A percentile compares a stretch with the other conserved stretches of the same genome.
Evolutionary conservation across 495 filamentous ascomycete species (phyloP).

Genomic region (Amphirosellinia nigrospora): DNA sequence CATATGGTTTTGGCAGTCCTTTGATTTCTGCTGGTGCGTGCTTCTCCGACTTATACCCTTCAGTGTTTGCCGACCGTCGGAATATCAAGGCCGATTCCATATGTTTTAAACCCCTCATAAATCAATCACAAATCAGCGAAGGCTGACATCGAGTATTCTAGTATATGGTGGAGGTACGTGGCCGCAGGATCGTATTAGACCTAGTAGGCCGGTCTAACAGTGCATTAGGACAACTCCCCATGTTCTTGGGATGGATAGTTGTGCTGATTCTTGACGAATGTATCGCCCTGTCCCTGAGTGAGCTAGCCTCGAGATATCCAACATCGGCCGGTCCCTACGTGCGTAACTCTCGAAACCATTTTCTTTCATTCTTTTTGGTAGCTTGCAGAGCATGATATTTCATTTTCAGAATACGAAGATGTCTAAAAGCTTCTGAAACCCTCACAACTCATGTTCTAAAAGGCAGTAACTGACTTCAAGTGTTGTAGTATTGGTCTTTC

Average conservation of each 20-base stretch:
- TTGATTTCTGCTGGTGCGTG: constrained; percentile 37
- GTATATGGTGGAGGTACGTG: constrained; percentile 45
- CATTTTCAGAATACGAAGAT: too few species aligned
- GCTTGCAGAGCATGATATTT: too few species aligned
- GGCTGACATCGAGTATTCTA: neutral
- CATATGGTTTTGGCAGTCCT: constrained; percentile 48
- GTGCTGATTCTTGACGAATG: constrained; percentile 61
- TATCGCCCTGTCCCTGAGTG: constrained; percentile 60
- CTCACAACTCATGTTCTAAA: too few species aligned
- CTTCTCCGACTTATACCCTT: neutral
- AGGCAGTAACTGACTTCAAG: too few species aligned
- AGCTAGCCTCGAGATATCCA: constrained; percentile 62
- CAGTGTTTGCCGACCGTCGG: neutral
- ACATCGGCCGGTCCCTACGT: constrained; percentile 63
- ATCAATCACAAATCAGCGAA: neutral
- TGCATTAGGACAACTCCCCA: constrained; percentile 33
- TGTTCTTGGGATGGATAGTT: constrained; percentile 58
- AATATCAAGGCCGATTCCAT: neutral
- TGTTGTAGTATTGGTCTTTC: constrained; percentile 67
- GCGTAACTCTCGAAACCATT: too few species aligned
- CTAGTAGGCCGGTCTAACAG: constrained; percentile 6
- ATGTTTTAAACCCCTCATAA: neutral
- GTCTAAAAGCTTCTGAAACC: too few species aligned
- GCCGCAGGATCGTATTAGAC: neutral
- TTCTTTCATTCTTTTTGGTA: too few species aligned